Evolutionary conservation across 306 rosid species (phyloP).

Genomic region (peach (Prunus persica)): Prunus_persica_NCBIv2 NC_034014.1:1825501-1826000

Average conservation of each 20-base stretch:
- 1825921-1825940: slow-evolving; percentile 68
- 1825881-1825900: slow-evolving; percentile 59
- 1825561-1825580: slow-evolving; percentile 69
- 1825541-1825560: slow-evolving; percentile 73
- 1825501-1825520: slow-evolving; percentile 90
- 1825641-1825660: slow-evolving; percentile 69
- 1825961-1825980: slow-evolving; percentile 1
- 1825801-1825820: not conserved
- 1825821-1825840: slow-evolving; percentile 40
- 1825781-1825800: slow-evolving; percentile 7
- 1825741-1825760: not conserved
- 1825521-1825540: slow-evolving; percentile 89
- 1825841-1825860: slow-evolving; percentile 45
- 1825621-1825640: slow-evolving; percentile 66
- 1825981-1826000: not conserved
- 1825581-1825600: slow-evolving; percentile 40
- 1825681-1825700: slow-evolving; percentile 83
- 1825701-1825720: slow-evolving; percentile 69
- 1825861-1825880: slow-evolving; percentile 53
- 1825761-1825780: slow-evolving; percentile 4
- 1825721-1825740: slow-evolving; percentile 70
- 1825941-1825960: slow-evolving; percentile 7
- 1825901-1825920: slow-evolving; percentile 61
- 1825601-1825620: slow-evolving; percentile 27
- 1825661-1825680: slow-evolving; percentile 63